Evolutionary conservation across 768 basidiomycete genomes (phyloP).

Genomic region (Tephrocybe sp.): DNA sequence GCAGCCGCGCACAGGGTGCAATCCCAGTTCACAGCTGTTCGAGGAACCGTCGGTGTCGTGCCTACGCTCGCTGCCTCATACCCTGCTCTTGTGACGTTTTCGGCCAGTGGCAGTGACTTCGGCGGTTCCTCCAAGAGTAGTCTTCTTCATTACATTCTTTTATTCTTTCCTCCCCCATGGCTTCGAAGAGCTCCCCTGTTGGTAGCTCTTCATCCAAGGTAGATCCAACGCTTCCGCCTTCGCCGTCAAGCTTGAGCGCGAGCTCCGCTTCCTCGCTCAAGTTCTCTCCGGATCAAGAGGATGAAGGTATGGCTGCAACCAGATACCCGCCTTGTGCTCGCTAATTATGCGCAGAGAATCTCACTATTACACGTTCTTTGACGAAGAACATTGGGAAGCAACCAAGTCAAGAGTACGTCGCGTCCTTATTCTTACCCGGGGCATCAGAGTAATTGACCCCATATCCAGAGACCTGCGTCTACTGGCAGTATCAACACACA

Average conservation of each 20-base stretch:
- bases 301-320: constrained; percentile 55
- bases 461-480: constrained; percentile 68
- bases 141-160: constrained; percentile 19
- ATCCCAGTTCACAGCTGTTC: constrained; percentile 22
- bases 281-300: constrained; percentile 51
- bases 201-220: constrained; percentile 32
- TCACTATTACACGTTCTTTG: constrained; percentile 60
- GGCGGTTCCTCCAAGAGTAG: constrained; percentile 49
- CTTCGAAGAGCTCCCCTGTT: constrained; percentile 34
- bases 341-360: constrained; percentile 52
- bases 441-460: constrained; percentile 4
- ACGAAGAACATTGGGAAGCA: constrained; percentile 49
- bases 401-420: constrained; percentile 69
- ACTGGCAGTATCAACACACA: constrained; percentile 78
- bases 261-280: constrained; percentile 53
- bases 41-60: constrained; percentile 53
- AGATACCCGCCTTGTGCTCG: constrained; percentile 11
- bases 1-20: constrained; percentile 16
- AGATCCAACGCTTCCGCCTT: constrained; percentile 35
- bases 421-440: constrained; percentile 14
- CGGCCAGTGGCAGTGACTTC: constrained; percentile 44
- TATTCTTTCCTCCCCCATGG: constrained; percentile 30
- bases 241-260: constrained; percentile 35
- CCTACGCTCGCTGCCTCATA: constrained; percentile 43
- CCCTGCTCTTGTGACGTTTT: constrained; percentile 36